Evolutionary conservation across 2,329 filamentous ascomycete genomes (phyloP).

Genomic region (Pyricularia sp.): DNA sequence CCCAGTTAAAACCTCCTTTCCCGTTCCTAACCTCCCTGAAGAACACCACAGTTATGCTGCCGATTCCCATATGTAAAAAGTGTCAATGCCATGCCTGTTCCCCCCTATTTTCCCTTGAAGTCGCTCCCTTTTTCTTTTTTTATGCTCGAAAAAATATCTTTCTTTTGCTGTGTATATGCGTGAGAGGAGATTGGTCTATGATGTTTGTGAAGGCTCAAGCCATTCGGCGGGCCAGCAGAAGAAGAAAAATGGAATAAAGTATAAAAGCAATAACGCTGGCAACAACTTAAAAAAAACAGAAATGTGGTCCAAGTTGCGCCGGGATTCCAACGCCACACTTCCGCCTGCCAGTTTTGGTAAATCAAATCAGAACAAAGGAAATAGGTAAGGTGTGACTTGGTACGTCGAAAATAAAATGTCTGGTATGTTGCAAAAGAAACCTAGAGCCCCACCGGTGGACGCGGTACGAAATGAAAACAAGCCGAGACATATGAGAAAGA

Average conservation of each 20-base stretch:
- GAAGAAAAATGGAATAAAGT: neutral
- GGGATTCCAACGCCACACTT: neutral
- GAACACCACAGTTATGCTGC: neutral
- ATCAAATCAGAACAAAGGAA: neutral
- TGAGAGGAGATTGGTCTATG: constrained; percentile 1
- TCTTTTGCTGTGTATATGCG: neutral
- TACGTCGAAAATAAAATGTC: neutral
- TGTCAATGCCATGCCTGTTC: neutral
- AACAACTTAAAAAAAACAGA: neutral
- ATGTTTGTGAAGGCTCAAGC: neutral
- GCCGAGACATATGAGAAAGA: neutral
- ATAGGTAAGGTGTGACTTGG: neutral
- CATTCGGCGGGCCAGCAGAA: neutral
- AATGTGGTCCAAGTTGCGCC: neutral
- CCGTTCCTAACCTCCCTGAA: neutral
- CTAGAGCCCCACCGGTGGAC: neutral
- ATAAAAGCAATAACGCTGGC: neutral
- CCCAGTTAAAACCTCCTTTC: neutral
- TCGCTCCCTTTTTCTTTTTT: neutral
- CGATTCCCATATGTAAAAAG: neutral
- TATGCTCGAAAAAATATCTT: neutral
- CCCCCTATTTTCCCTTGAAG: neutral
- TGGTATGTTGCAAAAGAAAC: neutral
- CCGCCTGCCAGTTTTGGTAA: neutral
- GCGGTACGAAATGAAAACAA: neutral